Evolutionary conservation across 2,329 filamentous ascomycete genomes (phyloP).

Genomic region (Verticillium dahliae): DNA sequence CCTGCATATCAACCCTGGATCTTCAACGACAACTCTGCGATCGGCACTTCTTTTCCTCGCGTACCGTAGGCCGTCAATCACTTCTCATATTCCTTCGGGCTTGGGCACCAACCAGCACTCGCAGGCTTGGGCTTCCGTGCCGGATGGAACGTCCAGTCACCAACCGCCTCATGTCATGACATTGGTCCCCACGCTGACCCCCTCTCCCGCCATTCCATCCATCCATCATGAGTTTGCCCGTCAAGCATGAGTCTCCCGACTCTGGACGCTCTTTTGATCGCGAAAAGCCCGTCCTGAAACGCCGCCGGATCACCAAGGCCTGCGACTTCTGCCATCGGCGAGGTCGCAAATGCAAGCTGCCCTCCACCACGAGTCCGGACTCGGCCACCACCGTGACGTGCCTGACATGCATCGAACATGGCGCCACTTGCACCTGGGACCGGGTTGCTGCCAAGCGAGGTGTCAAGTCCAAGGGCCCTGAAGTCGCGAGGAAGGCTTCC

Average conservation of each 20-base stretch:
- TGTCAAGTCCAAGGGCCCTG: conserved; percentile 9
- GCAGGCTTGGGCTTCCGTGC: neutral
- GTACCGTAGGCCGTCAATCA: neutral
- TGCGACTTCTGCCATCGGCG: conserved; percentile 12
- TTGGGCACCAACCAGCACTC: neutral
- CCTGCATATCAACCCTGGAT: neutral
- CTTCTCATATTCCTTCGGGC: neutral
- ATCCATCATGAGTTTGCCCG: neutral
- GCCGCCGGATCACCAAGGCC: conserved; percentile 12
- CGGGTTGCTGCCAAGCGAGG: conserved; percentile 11
- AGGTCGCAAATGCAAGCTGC: conserved; percentile 13
- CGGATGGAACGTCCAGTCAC: neutral
- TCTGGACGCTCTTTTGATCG: neutral
- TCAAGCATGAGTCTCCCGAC: conserved; percentile 1
- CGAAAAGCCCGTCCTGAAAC: conserved; percentile 5
- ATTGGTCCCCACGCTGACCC: neutral
- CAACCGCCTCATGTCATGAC: neutral
- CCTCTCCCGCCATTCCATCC: neutral
- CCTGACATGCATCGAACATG: conserved; percentile 12
- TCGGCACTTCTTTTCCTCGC: neutral
- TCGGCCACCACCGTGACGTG: conserved; percentile 3
- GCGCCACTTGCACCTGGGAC: conserved; percentile 10
- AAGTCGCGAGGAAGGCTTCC: neutral
- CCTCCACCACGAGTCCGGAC: neutral
- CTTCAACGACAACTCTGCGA: neutral